Evolutionary conservation across 108 stramenopile species (phyloP), one percentile per base, ranked within the genome.

Genomic region (Mayamaea pseudoterrestris): DNA sequence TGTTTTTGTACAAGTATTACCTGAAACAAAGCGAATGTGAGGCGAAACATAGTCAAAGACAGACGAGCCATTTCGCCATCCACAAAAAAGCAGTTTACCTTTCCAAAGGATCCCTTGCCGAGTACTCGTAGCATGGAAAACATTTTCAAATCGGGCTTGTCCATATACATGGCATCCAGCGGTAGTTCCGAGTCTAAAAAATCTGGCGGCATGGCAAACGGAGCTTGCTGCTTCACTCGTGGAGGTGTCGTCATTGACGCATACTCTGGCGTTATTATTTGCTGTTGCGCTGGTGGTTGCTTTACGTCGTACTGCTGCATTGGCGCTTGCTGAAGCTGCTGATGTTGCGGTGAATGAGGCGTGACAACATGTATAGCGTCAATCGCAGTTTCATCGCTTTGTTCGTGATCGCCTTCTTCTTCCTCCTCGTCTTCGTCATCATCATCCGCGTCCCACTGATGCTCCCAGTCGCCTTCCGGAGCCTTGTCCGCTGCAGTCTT

Each of bases 21-120:
- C 85, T 77, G 47, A 28, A 8, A 44, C 13, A 5, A 27, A 16
- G 49, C 8, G 49, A 50, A 25, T 3, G 7, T 27, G 17, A 14
- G n/a, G n/a, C n/a, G n/a, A n/a, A n/a, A n/a, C n/a, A n/a, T 3
- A 60, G 23, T n/a, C 20, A 41, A 50, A 46, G 2, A 50, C 3
- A 44, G 27, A 3, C 22, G 51, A 2, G 2, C 20, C 40, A 25
- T 21, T 2, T 26, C 21, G 2, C 3, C 9, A 3, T 1, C 3
- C 20, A 6, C 3, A 47, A 47, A 34, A 43, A 16, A 13, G 5
- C 42, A 6, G 4, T 4, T 58, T 55, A 90, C 92, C 73, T 86
- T 91, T 41, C 90, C 90, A 70, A 91, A 91, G 3, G 79, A 80
- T 27, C 90, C 90, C 37, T 86, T 79, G n/a, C 90, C 90, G 27